A percentile compares a stretch with the other conserved stretches of the same genome.
Conservation (phyloP, 1,284 basidiomycete genomes). For the Rhizoctonia solani region DNA sequence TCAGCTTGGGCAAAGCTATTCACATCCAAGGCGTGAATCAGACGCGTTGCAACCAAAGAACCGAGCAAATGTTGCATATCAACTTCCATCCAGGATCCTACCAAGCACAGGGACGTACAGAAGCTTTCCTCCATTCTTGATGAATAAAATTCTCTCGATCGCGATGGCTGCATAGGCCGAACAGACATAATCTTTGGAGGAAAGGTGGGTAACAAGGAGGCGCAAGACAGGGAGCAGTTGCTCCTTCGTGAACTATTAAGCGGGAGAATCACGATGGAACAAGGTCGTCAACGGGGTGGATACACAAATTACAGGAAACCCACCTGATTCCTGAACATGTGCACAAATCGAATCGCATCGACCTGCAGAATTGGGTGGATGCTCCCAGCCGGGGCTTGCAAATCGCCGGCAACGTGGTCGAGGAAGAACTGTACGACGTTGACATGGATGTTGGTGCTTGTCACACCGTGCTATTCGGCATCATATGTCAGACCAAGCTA, state of each 20-base stretch:
- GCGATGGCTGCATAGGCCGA: conserved; percentile 91
- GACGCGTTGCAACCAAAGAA: background rate
- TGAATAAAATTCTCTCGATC: conserved; percentile 86
- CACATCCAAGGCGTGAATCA: conserved; percentile 3
- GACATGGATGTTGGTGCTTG: conserved; percentile 88
- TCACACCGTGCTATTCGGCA: conserved; percentile 82
- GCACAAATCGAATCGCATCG: conserved; percentile 91
- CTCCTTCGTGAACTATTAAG: conserved; percentile 81
- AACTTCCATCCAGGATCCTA: too few relatives aligned
- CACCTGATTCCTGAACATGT: conserved; percentile 95
- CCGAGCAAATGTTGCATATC: background rate
- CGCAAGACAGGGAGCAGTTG: conserved; percentile 93
- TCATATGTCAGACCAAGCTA: background rate
- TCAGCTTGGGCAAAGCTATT: conserved; percentile 87
- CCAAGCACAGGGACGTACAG: conserved; percentile 66
- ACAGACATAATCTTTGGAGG: conserved; percentile 79
- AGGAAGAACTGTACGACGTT: conserved; percentile 97
- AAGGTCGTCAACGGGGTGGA: background rate
- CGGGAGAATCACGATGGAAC: background rate
- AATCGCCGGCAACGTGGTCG: conserved; percentile 85
- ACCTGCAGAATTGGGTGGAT: conserved; percentile 93
- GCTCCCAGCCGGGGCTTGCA: conserved; percentile 69
- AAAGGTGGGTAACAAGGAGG: conserved; percentile 82
- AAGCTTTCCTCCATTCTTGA: conserved; percentile 74
- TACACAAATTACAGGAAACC: conserved; percentile 34